Base-by-base conservation (phyloP, 116 monocot species). In the Phalaenopsis hybrid region DNA sequence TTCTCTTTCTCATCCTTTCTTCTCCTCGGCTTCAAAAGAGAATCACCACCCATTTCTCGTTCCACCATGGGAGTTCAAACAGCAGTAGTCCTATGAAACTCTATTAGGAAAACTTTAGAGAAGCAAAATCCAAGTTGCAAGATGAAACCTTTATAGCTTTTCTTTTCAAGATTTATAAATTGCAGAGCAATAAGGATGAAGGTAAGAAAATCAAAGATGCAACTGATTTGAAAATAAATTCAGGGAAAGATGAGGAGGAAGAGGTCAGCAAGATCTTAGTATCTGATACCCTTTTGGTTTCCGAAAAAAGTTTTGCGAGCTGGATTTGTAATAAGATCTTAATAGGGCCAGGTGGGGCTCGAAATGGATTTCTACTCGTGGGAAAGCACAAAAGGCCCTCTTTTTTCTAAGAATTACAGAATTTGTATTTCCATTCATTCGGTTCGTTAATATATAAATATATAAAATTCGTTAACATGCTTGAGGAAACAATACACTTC, bases 31-130 rank as follows among this genome's bases (percentile, higher is more conserved):
- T 72, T 57, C 68, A 70, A 72, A 50, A 72, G 44, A 25, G 31
- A 23, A 72, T 78, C 72, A 79, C 31, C 43, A 23, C 70, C 78
- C 57, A 79, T 44, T 45, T 23, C 34, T 78, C 49, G 43, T 37
- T 52, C 51, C 46, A 69, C 70, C 20, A 23, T 83, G 57, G 49
- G 48, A 12, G 28, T 46, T 28, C 18, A 45, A 75, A 46, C 11
- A n/a, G 20, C 15, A 15, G 55, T 17, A 17, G 45, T 2, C 31
- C 45, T 18, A 75, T 45, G 1, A 65, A 52, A 23, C 72, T 49
- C 5, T 2, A 55, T 46, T 55, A 73, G 20, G 52, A 50, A 55
- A 25, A 45, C 43, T 16, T 48, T 65, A 15, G 31, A n/a, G 59
- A 49, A 63, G 12, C 59, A 31, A 55, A 58, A 43, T 25, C 74